Evolutionary conservation across 805 yeast species (phyloP).

Genomic region (Candida dendrica): DNA sequence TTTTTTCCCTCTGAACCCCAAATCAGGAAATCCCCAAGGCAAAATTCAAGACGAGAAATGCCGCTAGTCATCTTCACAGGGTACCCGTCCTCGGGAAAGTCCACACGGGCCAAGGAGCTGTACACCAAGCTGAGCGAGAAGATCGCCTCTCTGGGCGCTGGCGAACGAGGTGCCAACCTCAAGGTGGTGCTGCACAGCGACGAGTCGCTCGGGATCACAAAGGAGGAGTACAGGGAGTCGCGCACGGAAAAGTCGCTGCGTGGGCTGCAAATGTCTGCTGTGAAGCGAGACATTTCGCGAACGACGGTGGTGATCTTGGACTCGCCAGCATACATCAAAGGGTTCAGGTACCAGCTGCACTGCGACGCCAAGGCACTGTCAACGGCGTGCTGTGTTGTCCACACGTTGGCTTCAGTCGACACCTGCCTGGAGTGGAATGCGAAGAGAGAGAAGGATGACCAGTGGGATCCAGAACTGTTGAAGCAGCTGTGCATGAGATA

Average conservation of each 20-base stretch:
- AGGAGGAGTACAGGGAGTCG: constrained; percentile 63
- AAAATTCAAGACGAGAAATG: constrained; percentile 38
- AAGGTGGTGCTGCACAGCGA: constrained; percentile 70
- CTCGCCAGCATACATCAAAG: constrained; percentile 84
- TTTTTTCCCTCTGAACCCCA: too few relatives aligned
- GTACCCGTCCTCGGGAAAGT: constrained; percentile 78
- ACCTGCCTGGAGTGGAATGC: constrained; percentile 59
- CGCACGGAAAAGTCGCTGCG: constrained; percentile 73
- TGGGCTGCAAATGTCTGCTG: constrained; percentile 82
- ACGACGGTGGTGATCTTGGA: constrained; percentile 76
- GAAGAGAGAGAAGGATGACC: constrained; percentile 18
- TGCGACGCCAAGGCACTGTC: constrained; percentile 85
- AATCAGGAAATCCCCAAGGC: too few relatives aligned
- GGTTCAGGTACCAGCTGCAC: constrained; percentile 87
- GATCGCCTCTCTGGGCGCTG: constrained; percentile 31
- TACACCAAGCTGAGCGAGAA: constrained; percentile 37
- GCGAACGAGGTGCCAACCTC: constrained; percentile 46
- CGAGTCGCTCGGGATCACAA: constrained; percentile 66
- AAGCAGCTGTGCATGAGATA: constrained; percentile 72
- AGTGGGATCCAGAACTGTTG: constrained; percentile 63
- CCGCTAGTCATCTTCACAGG: constrained; percentile 84
- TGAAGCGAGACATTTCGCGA: constrained; percentile 69
- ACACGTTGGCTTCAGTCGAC: constrained; percentile 63
- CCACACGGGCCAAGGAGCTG: constrained; percentile 61
- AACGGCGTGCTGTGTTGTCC: constrained; percentile 79